These are phyloP conservation scores for Aspergillus sp. DNA, from an alignment of 2,329 filamentous ascomycete species.

Conservation along the genomic window DNA sequence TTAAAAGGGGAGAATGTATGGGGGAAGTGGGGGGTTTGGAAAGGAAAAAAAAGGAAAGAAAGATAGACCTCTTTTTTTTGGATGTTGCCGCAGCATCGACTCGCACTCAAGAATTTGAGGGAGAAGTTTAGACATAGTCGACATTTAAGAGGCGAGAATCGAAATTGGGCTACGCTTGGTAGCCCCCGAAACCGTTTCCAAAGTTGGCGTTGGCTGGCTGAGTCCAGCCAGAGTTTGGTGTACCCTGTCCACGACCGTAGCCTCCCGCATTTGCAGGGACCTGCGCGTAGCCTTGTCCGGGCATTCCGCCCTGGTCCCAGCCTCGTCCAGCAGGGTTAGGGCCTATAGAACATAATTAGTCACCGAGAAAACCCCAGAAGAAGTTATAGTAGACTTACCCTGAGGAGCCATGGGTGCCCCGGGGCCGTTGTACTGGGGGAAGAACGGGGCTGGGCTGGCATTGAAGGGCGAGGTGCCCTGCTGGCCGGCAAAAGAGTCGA, in stretches of 20 bases:
- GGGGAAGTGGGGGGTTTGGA: no score
- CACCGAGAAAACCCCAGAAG: not conserved
- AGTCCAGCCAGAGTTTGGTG: constrained; percentile 49
- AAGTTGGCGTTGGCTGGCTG: constrained; percentile 47
- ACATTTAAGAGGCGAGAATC: constrained; percentile 2
- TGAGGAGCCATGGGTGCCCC: constrained; percentile 57
- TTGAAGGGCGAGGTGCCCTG: constrained; percentile 65
- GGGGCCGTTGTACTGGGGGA: constrained; percentile 86
- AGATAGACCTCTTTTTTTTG: constrained; percentile 10
- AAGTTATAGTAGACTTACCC: constrained; percentile 32
- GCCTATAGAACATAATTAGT: constrained; percentile 31
- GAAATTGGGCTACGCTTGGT: constrained; percentile 48
- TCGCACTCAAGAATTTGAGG: constrained; percentile 4
- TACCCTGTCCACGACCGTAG: constrained; percentile 69
- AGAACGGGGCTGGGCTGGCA: constrained; percentile 76
- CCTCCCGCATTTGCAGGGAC: constrained; percentile 71
- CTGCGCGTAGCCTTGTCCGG: constrained; percentile 54
- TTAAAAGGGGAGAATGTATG: constrained; percentile 12
- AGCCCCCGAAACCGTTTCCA: constrained; percentile 56
- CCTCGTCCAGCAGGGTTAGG: constrained; percentile 55
- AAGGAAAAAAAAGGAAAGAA: constrained; percentile 9
- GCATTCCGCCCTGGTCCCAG: constrained; percentile 47
- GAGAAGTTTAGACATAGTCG: constrained; percentile 9
- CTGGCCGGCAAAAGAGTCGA: constrained; percentile 80
- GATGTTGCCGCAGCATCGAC: constrained; percentile 10